Conservation (phyloP, 2,329 filamentous ascomycete genomes). For the Exophiala viscosa region DNA sequence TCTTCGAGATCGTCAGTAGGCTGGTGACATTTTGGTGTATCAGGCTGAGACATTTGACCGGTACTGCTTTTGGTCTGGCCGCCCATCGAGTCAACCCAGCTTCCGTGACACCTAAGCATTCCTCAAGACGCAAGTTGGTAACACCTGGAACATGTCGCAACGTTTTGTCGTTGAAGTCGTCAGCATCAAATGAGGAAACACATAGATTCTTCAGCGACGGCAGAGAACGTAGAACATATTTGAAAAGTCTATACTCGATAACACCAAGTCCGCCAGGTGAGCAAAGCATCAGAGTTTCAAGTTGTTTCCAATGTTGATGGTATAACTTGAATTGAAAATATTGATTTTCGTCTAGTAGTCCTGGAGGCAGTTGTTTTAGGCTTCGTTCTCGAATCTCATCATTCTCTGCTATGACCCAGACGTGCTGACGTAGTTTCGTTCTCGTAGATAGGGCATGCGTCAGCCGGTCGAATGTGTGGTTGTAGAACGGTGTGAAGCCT, state of each 20-base stretch:
- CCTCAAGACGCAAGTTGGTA: conserved; percentile 53
- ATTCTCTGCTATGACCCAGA: conserved; percentile 53
- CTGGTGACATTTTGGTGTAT: conserved; percentile 54
- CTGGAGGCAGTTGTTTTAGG: conserved; percentile 34
- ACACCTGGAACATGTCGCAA: conserved; percentile 51
- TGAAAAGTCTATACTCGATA: conserved; percentile 53
- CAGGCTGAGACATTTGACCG: conserved; percentile 48
- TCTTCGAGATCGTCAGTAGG: conserved; percentile 50
- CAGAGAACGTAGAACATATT: conserved; percentile 52
- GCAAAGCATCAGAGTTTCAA: conserved; percentile 54
- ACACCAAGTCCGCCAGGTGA: conserved; percentile 42
- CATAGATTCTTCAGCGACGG: conserved; percentile 52
- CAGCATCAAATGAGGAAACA: conserved; percentile 51
- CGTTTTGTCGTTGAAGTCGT: conserved; percentile 55
- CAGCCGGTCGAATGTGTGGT: conserved; percentile 53
- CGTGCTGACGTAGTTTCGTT: conserved; percentile 51
- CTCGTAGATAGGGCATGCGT: conserved; percentile 55
- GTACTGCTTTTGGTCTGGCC: conserved; percentile 43
- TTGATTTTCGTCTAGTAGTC: conserved; percentile 49
- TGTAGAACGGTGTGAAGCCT: conserved; percentile 52
- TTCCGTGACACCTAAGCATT: conserved; percentile 54
- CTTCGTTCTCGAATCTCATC: conserved; percentile 38
- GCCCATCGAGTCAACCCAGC: conserved; percentile 52
- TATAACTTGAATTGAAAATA: conserved; percentile 52
- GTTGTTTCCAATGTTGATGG: conserved; percentile 49